Conservation (phyloP, 1,284 basidiomycete genomes). For the Cronartium quercuum region DNA sequence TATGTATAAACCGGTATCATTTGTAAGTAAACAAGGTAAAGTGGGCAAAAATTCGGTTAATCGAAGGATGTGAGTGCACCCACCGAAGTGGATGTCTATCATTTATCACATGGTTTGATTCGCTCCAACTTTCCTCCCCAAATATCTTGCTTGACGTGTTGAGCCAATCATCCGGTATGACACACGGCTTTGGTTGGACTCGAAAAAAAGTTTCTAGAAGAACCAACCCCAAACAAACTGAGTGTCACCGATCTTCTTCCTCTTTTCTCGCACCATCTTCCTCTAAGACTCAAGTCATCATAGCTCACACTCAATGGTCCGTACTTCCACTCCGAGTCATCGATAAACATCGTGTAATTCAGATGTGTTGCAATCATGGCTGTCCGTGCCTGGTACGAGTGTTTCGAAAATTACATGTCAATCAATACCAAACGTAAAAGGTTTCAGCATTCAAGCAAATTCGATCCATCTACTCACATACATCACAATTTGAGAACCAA, state of each 20-base stretch:
- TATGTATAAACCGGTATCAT: background rate
- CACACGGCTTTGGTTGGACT: background rate
- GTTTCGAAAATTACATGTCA: background rate
- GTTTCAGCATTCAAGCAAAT: background rate
- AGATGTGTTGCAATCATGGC: constrained; percentile 1
- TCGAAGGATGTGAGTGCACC: background rate
- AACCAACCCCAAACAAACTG: background rate
- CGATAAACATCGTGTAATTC: background rate
- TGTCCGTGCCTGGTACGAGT: background rate
- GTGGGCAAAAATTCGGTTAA: too few species aligned
- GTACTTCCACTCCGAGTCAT: background rate
- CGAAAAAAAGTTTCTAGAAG: background rate
- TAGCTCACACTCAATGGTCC: background rate
- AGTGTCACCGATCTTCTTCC: too few species aligned
- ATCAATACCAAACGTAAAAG: background rate
- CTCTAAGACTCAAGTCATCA: background rate
- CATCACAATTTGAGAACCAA: background rate
- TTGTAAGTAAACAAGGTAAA: background rate
- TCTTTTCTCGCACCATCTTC: too few species aligned
- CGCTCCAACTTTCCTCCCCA: background rate
- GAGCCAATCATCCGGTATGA: background rate
- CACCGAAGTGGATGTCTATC: background rate
- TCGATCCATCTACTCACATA: background rate
- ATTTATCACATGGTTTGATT: background rate
- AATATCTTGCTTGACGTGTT: background rate